phyloP scores from a whole-genome alignment of 2,329 filamentous ascomycete genomes.

The Chaetomium olivaceum region DNA sequence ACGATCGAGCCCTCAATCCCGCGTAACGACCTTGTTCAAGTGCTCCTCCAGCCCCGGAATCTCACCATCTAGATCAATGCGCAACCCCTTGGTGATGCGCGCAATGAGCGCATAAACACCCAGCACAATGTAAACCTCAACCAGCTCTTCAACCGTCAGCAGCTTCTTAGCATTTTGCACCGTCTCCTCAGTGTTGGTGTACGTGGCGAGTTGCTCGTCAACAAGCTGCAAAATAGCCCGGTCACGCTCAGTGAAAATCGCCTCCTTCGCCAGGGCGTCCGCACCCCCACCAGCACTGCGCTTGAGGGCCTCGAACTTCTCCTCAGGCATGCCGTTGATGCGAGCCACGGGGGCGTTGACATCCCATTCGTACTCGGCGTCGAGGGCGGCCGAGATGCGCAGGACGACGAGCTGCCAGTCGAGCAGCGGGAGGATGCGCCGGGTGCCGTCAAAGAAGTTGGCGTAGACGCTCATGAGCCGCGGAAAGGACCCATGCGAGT shows the following conservation, averaged over 20 bases:
- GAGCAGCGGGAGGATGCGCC: neutral
- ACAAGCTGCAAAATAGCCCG: neutral
- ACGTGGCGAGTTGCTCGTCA: neutral
- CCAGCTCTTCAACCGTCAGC: neutral
- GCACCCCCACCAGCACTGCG: neutral
- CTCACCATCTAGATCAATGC: neutral
- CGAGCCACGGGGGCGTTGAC: constrained; percentile 2
- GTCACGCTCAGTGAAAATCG: neutral
- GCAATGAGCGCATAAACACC: neutral
- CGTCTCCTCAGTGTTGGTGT: neutral
- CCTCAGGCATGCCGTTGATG: neutral
- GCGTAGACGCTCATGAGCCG: neutral
- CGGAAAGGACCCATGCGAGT: neutral
- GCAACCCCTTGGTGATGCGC: neutral
- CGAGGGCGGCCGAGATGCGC: neutral
- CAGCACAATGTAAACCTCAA: neutral
- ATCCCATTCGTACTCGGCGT: constrained; percentile 1
- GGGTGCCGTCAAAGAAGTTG: neutral
- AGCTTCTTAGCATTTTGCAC: neutral
- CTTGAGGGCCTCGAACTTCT: neutral
- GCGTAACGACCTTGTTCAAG: neutral
- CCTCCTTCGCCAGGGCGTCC: neutral
- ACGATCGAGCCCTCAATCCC: neutral
- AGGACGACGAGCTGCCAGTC: constrained; percentile 4
- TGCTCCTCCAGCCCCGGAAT: neutral